A percentile compares a stretch with the other conserved stretches of the same genome.
Conservation (phyloP, 2,329 filamentous ascomycete genomes). For the Trichoderma lentiforme region DNA sequence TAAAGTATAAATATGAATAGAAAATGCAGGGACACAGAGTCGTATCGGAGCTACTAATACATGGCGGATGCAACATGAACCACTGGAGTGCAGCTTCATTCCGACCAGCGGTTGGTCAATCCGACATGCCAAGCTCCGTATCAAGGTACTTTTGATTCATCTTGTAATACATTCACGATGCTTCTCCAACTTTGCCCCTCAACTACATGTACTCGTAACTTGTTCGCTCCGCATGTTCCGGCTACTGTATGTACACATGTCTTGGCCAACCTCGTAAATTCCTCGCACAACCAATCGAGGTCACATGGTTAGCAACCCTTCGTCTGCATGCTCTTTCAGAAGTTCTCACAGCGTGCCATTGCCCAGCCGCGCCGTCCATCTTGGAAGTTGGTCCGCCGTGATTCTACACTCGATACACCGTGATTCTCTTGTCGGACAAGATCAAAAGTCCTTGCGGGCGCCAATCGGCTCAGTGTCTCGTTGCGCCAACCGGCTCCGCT, state of each 20-base stretch:
- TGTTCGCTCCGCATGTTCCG: not conserved
- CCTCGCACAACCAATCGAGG: too few species aligned
- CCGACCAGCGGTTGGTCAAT: not conserved
- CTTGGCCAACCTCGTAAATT: not conserved
- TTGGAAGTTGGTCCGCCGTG: not conserved
- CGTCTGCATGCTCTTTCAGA: not conserved
- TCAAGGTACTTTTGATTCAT: conserved; percentile 6
- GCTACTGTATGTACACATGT: not conserved
- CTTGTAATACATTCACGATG: not conserved
- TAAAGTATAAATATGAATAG: not conserved
- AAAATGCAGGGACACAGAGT: not conserved
- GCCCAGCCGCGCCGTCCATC: not conserved
- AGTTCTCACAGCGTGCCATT: conserved; percentile 2
- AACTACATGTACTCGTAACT: not conserved
- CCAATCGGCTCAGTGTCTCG: not conserved
- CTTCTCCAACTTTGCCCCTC: not conserved
- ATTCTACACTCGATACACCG: not conserved
- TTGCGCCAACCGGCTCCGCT: not conserved
- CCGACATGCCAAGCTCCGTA: not conserved
- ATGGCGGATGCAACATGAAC: not conserved
- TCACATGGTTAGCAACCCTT: not conserved
- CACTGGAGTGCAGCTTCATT: not conserved
- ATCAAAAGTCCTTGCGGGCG: not conserved
- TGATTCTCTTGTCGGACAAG: not conserved
- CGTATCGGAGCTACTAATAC: conserved; percentile 1